These are phyloP conservation scores for Sophora flavescens DNA, from an alignment of 306 rosid genomes.

Conservation along the genomic window DNA sequence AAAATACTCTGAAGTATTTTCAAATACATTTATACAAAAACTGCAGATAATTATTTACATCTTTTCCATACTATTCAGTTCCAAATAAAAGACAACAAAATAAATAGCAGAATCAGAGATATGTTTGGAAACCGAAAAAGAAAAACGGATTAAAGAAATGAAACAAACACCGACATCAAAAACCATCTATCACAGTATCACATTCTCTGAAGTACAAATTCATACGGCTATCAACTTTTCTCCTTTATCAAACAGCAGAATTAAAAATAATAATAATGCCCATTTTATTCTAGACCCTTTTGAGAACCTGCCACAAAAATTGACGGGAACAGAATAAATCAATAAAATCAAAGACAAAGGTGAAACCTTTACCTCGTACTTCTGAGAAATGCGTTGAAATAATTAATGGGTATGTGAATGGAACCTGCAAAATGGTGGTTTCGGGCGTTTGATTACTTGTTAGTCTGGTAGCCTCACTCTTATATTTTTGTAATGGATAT, in stretches of 20 bases:
- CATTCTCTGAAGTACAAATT: slow-evolving; percentile 17
- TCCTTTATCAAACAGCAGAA: slow-evolving; percentile 11
- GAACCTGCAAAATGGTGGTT: not conserved
- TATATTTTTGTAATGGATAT: too few relatives aligned
- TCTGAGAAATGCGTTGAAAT: slow-evolving; percentile 10
- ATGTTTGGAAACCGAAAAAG: too few relatives aligned
- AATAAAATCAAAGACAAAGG: slow-evolving; percentile 35
- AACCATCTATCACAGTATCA: not conserved
- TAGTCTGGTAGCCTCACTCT: too few relatives aligned
- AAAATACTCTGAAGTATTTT: slow-evolving; percentile 6
- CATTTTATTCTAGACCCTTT: slow-evolving; percentile 32
- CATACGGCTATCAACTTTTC: not conserved
- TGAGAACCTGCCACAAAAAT: slow-evolving; percentile 13
- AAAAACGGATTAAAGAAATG: not conserved
- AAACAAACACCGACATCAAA: slow-evolving; percentile 14
- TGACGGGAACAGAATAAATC: slow-evolving; percentile 20
- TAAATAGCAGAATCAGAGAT: too few relatives aligned
- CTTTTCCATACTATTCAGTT: not conserved
- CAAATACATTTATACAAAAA: slow-evolving; percentile 23
- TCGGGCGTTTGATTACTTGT: too few relatives aligned
- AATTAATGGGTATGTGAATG: slow-evolving; percentile 19
- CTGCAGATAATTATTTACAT: not conserved
- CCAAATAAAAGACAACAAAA: too few relatives aligned
- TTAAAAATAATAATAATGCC: not conserved
- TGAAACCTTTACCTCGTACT: slow-evolving; percentile 42